A percentile compares a stretch with the other conserved stretches of the same genome.
Conservation (phyloP, 306 rosid species). For the Castanospermum australe region DNA sequence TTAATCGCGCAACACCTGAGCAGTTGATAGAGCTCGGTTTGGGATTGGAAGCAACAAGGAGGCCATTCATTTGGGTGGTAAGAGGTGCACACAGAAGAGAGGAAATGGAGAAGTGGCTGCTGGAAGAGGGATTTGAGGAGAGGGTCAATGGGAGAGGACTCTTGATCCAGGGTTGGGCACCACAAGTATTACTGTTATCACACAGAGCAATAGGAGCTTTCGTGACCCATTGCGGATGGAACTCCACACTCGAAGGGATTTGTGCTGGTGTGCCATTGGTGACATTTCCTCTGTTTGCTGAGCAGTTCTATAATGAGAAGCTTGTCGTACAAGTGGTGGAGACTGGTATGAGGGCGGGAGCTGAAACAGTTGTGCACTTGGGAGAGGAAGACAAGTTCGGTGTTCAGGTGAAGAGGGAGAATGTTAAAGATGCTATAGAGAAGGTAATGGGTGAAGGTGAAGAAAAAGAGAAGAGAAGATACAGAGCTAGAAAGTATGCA, state of each 20-base stretch:
- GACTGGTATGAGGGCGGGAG: conserved; percentile 20
- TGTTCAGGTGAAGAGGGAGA: conserved; percentile 21
- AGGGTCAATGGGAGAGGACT: conserved; percentile 39
- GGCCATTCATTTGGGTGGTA: conserved; percentile 53
- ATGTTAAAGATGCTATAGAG: conserved; percentile 30
- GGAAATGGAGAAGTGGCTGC: conserved; percentile 25
- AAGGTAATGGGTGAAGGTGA: conserved; percentile 27
- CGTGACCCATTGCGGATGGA: conserved; percentile 54
- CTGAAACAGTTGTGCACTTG: neutral
- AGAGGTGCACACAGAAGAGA: conserved; percentile 19
- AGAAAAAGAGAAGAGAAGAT: conserved; percentile 25
- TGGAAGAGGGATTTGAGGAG: conserved; percentile 29
- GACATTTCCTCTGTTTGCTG: conserved; percentile 42
- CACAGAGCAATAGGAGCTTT: conserved; percentile 40
- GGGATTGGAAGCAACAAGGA: conserved; percentile 45
- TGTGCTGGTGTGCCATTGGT: conserved; percentile 37
- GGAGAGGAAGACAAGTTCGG: conserved; percentile 30
- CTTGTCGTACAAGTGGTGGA: conserved; percentile 10
- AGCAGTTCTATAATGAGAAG: conserved; percentile 38
- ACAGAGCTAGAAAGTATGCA: conserved; percentile 6
- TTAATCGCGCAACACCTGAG: conserved; percentile 13
- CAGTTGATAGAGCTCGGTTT: conserved; percentile 42
- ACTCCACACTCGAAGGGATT: conserved; percentile 42
- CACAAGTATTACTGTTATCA: conserved; percentile 39
- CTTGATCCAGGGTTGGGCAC: conserved; percentile 49